These are phyloP conservation scores for Hypoxylon perforatum DNA, from an alignment of 495 filamentous ascomycete genomes.

Conservation along the genomic window DNA sequence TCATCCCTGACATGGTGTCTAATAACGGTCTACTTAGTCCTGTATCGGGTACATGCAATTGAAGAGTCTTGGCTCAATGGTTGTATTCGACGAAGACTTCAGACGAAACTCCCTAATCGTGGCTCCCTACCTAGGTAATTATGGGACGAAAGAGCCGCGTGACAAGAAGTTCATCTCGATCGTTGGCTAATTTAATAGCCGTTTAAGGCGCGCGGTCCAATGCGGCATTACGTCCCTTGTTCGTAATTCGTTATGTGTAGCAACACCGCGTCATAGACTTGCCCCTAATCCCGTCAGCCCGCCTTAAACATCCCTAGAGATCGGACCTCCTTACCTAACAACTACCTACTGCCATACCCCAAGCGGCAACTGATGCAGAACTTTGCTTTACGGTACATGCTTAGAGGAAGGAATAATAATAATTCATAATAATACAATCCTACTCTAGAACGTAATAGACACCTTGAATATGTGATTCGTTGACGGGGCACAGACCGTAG, in stretches of 20 bases:
- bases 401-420: no score
- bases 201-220: slow-evolving; percentile 17
- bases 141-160: slow-evolving; percentile 6
- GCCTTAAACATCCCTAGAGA: background rate
- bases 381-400: background rate
- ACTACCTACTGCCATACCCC: slow-evolving; percentile 4
- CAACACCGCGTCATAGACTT: slow-evolving; percentile 31
- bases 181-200: slow-evolving; percentile 12
- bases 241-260: slow-evolving; percentile 18
- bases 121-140: no score
- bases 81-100: no score
- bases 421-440: slow-evolving; percentile 1
- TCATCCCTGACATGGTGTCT: no score
- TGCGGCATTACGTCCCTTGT: slow-evolving; percentile 34
- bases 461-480: slow-evolving; percentile 12
- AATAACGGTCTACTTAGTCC: no score
- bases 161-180: slow-evolving; percentile 35
- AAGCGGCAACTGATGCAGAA: background rate
- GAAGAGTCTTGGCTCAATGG: no score
- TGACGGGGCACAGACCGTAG: slow-evolving; percentile 1
- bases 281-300: background rate
- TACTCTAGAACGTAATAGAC: background rate
- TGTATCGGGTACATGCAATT: background rate
- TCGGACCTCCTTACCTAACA: slow-evolving; percentile 10
- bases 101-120: background rate